These are phyloP conservation scores for Pichia phayaonensis DNA, from an alignment of 805 yeast genomes.

Conservation along the genomic window DNA sequence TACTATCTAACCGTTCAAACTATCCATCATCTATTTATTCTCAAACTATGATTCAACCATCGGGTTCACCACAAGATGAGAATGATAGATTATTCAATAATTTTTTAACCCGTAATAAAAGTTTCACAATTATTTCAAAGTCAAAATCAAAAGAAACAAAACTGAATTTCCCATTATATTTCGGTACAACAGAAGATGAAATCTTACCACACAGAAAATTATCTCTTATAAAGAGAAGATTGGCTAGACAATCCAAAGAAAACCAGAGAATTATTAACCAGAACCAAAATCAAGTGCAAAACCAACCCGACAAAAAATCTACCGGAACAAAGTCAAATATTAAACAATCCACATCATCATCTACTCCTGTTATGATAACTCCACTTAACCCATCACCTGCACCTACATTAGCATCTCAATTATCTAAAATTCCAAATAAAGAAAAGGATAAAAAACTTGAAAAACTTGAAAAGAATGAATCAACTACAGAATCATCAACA, in stretches of 20 bases:
- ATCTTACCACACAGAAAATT: conserved; percentile 19
- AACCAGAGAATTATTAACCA: background rate
- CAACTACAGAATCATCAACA: background rate
- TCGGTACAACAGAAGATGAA: conserved; percentile 28
- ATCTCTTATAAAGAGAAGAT: conserved; percentile 19
- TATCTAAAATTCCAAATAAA: background rate
- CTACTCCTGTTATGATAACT: background rate
- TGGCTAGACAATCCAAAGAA: background rate
- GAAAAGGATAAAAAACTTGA: background rate
- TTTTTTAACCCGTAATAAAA: conserved; percentile 15
- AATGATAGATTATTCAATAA: conserved; percentile 24
- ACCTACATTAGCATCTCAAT: background rate
- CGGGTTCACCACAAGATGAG: conserved; percentile 10
- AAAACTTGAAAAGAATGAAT: background rate
- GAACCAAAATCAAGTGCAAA: background rate
- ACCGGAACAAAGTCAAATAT: background rate
- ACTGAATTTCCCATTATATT: conserved; percentile 23
- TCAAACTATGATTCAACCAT: background rate
- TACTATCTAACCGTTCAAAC: background rate
- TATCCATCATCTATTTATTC: background rate
- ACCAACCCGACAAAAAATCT: background rate
- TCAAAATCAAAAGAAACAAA: conserved; percentile 14
- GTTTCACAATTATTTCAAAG: conserved; percentile 9
- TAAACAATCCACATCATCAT: background rate
- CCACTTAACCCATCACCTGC: background rate